Base-by-base conservation (phyloP, 2,329 filamentous ascomycete species). In the Whalleya microplaca region DNA sequence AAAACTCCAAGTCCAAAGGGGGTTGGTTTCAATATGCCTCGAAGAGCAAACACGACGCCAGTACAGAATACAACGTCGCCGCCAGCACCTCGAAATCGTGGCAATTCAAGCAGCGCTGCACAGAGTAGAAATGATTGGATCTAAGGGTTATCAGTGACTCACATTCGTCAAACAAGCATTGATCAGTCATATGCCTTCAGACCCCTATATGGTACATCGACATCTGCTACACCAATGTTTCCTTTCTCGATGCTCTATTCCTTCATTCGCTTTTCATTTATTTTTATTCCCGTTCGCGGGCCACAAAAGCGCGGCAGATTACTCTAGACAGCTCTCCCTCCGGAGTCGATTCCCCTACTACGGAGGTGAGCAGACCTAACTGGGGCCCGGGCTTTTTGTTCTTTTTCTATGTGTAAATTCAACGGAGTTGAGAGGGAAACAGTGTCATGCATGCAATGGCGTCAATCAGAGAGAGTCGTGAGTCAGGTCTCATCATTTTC, bases 1-100 rank as follows among this genome's bases (percentile, higher is more conserved):
- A 78, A 73, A 61, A 65, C 78, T 12, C 71, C 75, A 4, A 80
- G 76, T 55, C 77, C 76, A 1, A 74, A 67, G 58, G 77, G 76
- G 0, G 77, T 78, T 19, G 77, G 77, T 27, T 78, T 78, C 64
- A 73, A 69, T 45, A 49, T 71, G 29, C 69, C 72, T 19, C 50
- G 57, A 46, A 66, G 69, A 18, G 53, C 53, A 19, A 67, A 66
- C 48, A 69, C 65, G 2, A 63, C 63, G 8, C 66, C 67, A 9
- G 42, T 63, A 7, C 57, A 64, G 40, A 27, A 40, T 6, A 21
- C 48, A 14, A 41, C 53, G 37, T 46, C 59, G 14, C 45, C 49
- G 12, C 49, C 53, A 14, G 45, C 59, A 27, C 50, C 66, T 42
- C 62, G 60, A 14, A 53, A 29, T 32, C 62, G 60, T 32, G 66